phyloP scores from a whole-genome alignment of 768 basidiomycete genomes.

The Termitomyces sp. region DNA sequence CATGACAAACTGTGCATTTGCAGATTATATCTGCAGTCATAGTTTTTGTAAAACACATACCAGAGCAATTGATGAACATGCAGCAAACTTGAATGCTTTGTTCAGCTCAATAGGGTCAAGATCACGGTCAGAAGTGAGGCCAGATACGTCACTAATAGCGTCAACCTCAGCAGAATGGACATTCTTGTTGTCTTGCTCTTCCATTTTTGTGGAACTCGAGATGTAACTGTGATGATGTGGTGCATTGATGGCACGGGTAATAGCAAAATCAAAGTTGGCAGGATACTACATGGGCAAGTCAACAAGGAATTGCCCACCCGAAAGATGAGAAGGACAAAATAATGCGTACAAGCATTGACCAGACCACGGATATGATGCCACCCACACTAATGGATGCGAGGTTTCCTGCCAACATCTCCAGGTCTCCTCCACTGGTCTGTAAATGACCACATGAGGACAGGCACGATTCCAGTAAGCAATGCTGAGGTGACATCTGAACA shows the following conservation, averaged over 20 bases:
- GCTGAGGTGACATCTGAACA: not conserved
- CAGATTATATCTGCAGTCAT: not conserved
- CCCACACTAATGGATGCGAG: constrained; percentile 80
- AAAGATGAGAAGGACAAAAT: not conserved
- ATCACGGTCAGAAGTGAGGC: constrained; percentile 39
- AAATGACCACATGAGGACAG: not conserved
- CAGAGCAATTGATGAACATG: constrained; percentile 62
- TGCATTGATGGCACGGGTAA: constrained; percentile 73
- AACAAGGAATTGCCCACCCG: constrained; percentile 28
- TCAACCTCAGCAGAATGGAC: constrained; percentile 14
- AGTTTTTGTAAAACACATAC: constrained; percentile 29
- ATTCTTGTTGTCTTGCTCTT: constrained; percentile 35
- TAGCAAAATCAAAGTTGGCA: constrained; percentile 69
- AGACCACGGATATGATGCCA: constrained; percentile 62
- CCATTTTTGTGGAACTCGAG: constrained; percentile 7
- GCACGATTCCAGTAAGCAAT: not conserved
- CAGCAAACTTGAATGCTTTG: constrained; percentile 79
- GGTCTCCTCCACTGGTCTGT: constrained; percentile 48
- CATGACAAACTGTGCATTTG: constrained; percentile 41
- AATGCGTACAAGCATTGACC: constrained; percentile 56
- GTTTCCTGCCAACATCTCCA: constrained; percentile 83
- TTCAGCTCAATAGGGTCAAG: constrained; percentile 59
- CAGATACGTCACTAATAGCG: constrained; percentile 28
- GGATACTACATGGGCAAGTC: constrained; percentile 34
- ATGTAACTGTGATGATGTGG: constrained; percentile 2